Evolutionary conservation across 331 rosid genomes (phyloP), one percentile per base, ranked within the genome.

Genomic region (Pyracantha coccinea): DNA sequence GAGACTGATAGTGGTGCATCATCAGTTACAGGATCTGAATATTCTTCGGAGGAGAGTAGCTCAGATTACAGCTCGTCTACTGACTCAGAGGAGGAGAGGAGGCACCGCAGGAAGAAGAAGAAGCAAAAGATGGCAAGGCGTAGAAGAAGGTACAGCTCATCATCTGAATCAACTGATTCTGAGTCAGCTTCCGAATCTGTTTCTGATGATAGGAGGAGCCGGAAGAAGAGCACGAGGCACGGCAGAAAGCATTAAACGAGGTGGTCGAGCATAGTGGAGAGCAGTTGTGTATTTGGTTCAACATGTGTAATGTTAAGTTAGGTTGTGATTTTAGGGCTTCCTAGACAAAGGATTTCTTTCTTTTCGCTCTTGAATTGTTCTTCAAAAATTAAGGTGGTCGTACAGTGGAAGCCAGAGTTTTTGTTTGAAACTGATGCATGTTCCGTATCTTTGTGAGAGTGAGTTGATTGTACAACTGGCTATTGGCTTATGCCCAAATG

Each of bases 131-230:
- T 83, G 77, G 88, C 85, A 33, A 86, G 89, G 19, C 84, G 89
- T 71, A 82, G 82, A 41, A 88, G 76, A 78, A 91, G 89, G 85
- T 74, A 85, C 80, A 85, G 88, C 70, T 80, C 95, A 33, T 91
- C 96, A 25, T 91, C 98, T 4, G 98, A 93, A 71, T 93, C 98
- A 38, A 89, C 94, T 69, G 97, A 88, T 75, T 85, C 98, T 1
- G 90, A 87, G 75, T 85, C 89, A 4, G 88, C n/a, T 29, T 88
- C 96, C 0, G 96, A 91, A 73, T 89, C 98, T 69, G 98, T 92
- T 82, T 86, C 89, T 53, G 97, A 87, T 65, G 88, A 81, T 71
- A 73, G 76, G 82, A 83, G 87, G 71, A 86, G 93, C 85, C 66
- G 78, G 82, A 86, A 87, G 81, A 94, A 90, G 89, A 86, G 85